Percentiles rank a stretch among this genome's conserved stretches.
Conservation (phyloP, 202 grass and related monocot species). For the Panicum virgatum region DNA sequence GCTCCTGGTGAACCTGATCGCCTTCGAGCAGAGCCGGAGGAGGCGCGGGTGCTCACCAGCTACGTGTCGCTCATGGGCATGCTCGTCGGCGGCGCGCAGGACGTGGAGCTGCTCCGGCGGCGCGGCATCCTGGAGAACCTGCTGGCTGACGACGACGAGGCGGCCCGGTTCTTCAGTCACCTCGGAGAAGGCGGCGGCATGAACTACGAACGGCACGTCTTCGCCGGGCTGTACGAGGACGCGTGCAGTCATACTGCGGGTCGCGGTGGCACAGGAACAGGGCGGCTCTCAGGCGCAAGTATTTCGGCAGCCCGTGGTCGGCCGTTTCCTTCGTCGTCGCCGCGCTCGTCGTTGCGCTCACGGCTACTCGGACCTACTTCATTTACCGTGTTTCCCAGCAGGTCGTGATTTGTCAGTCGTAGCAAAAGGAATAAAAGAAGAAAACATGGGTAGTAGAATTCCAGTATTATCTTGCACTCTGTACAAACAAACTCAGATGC, state of each 20-base stretch:
- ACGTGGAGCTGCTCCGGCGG: conserved; percentile 44
- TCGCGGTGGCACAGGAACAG: conserved; percentile 14
- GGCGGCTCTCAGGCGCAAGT: conserved; percentile 32
- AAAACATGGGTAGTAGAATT: too few species aligned
- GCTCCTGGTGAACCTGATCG: conserved; percentile 36
- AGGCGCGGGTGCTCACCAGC: conserved; percentile 22
- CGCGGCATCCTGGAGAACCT: conserved; percentile 31
- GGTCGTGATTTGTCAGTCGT: too few species aligned
- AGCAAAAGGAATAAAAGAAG: too few species aligned
- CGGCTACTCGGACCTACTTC: not conserved
- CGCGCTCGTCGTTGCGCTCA: not conserved
- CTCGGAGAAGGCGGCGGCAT: conserved; percentile 2
- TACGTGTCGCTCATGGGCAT: conserved; percentile 40
- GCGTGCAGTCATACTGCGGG: conserved; percentile 1
- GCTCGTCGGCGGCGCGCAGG: conserved; percentile 15
- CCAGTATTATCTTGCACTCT: too few species aligned
- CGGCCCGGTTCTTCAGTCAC: conserved; percentile 31
- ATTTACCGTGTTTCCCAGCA: too few species aligned
- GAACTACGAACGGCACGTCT: conserved; percentile 22
- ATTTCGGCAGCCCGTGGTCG: conserved; percentile 46
- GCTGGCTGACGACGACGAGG: conserved; percentile 25
- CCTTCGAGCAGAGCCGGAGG: conserved; percentile 26
- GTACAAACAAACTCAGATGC: too few species aligned
- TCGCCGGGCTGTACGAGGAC: conserved; percentile 13
- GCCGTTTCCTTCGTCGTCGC: not conserved